Percentiles rank a stretch among this genome's conserved stretches.
These are phyloP conservation scores for Paramecium caudatum DNA, from an alignment of 73 alveolate species.

Conservation along the genomic window DNA sequence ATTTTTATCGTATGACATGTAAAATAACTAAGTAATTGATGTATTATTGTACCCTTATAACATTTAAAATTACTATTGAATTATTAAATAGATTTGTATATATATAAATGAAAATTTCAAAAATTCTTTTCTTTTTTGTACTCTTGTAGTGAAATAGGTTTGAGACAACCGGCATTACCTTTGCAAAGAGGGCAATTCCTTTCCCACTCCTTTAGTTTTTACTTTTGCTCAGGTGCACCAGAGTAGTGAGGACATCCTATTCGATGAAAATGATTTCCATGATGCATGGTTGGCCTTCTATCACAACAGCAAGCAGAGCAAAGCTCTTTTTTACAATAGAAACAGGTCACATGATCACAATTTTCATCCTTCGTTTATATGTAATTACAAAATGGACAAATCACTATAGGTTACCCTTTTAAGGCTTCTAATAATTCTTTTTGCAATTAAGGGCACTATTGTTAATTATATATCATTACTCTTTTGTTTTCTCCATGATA, in stretches of 20 bases:
- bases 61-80: no score
- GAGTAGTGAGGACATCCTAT: conserved; percentile 54
- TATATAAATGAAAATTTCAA: no score
- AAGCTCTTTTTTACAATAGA: conserved; percentile 6
- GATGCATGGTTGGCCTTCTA: conserved; percentile 48
- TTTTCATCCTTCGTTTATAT: conserved; percentile 46
- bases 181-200: no score
- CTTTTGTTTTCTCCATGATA: neutral
- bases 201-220: no score
- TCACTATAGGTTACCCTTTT: neutral
- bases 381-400: conserved; percentile 50
- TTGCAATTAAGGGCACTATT: neutral
- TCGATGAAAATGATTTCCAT: conserved; percentile 76
- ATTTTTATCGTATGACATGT: no score
- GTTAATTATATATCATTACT: neutral
- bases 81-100: no score
- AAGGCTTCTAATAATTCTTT: neutral
- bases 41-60: no score
- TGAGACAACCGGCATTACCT: no score
- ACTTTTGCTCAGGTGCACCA: no score
- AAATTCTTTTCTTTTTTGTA: no score
- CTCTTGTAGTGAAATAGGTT: no score
- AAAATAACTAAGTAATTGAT: no score
- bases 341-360: conserved; percentile 71
- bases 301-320: conserved; percentile 66